Evolutionary conservation across 1,139 yeast species (phyloP).

Genomic region (Lodderomyces jiufengensis): DNA sequence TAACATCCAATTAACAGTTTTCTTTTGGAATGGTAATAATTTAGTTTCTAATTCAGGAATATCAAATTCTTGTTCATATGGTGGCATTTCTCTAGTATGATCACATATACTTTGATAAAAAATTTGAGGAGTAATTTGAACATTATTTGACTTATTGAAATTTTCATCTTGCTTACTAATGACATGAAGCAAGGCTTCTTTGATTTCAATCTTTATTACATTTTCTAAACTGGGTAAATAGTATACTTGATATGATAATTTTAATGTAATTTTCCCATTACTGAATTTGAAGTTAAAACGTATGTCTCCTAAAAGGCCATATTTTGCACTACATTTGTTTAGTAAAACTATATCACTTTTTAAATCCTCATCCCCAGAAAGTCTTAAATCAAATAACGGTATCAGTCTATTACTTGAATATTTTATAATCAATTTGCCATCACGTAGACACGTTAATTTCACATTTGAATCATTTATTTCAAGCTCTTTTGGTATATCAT

Average conservation of each 20-base stretch:
- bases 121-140: constrained; percentile 21
- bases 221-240: constrained; percentile 1
- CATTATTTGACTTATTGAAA: not conserved
- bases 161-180: not conserved
- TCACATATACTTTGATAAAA: constrained; percentile 37
- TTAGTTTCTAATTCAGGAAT: constrained; percentile 49
- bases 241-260: not conserved
- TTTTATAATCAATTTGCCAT: not conserved
- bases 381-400: constrained; percentile 1
- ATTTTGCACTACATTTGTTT: not conserved
- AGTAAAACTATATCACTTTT: not conserved
- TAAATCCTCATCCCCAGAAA: too few relatives aligned
- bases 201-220: not conserved
- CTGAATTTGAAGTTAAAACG: not conserved
- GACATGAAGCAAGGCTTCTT: not conserved
- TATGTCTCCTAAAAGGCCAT: not conserved
- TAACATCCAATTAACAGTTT: constrained; percentile 65
- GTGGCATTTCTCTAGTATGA: constrained; percentile 24
- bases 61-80: constrained; percentile 21
- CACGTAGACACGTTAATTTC: not conserved
- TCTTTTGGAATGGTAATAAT: constrained; percentile 56
- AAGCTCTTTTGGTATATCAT: not conserved
- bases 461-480: too few relatives aligned
- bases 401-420: not conserved
- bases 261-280: not conserved